Conservation (phyloP, 768 basidiomycete genomes). For the Amanita pallidorosea region DNA sequence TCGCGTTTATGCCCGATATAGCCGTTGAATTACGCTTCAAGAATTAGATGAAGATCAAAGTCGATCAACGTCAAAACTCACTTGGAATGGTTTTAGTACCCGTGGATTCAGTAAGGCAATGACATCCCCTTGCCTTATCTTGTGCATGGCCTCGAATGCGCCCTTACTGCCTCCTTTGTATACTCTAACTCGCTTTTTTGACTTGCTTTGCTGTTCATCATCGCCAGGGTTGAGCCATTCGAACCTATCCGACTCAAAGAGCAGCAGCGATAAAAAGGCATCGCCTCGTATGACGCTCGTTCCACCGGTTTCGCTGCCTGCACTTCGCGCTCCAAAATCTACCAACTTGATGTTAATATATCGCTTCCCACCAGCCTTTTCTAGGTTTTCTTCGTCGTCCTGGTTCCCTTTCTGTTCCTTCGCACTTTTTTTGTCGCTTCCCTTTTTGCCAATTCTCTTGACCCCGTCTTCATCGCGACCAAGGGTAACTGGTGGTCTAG, state of each 20-base stretch:
- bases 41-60: neutral
- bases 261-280: conserved; percentile 67
- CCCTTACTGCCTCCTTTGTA: conserved; percentile 89
- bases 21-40: conserved; percentile 36
- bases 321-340: conserved; percentile 65
- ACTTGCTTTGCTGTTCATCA: conserved; percentile 37
- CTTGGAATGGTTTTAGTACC: conserved; percentile 80
- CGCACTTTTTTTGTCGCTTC: conserved; percentile 23
- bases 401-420: conserved; percentile 21
- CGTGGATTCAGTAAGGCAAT: conserved; percentile 83
- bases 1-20: conserved; percentile 50
- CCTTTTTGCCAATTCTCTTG: conserved; percentile 13
- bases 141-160: conserved; percentile 82
- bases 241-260: conserved; percentile 80
- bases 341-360: conserved; percentile 81
- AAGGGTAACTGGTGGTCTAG: conserved; percentile 50
- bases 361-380: conserved; percentile 56
- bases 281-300: conserved; percentile 65
- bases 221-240: conserved; percentile 21
- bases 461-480: conserved; percentile 35
- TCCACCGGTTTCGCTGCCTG: conserved; percentile 40
- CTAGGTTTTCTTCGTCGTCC: conserved; percentile 19
- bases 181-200: conserved; percentile 41
- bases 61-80: conserved; percentile 19
- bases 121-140: conserved; percentile 82